Conservation (phyloP, 1,139 yeast species). For the Pichia sp. region DNA sequence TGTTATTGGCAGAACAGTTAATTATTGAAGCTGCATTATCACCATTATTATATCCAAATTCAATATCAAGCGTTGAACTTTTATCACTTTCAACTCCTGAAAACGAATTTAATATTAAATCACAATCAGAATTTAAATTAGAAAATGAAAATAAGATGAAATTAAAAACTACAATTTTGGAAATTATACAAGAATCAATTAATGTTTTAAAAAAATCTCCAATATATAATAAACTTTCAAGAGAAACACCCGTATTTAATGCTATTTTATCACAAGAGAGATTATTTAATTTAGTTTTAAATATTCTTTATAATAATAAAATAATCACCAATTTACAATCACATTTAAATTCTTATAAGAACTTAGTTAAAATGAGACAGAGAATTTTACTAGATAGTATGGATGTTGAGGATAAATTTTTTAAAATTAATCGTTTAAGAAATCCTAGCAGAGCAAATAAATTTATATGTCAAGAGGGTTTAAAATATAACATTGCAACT, state of each 20-base stretch:
- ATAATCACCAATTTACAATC: background rate
- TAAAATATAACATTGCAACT: slow-evolving; percentile 35
- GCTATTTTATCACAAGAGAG: slow-evolving; percentile 29
- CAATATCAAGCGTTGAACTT: too few relatives aligned
- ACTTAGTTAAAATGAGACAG: background rate
- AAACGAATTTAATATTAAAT: background rate
- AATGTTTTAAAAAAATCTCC: slow-evolving; percentile 28
- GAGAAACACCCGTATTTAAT: slow-evolving; percentile 31
- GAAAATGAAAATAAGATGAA: background rate
- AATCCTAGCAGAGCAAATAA: slow-evolving; percentile 53
- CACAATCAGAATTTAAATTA: background rate
- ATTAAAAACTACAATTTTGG: slow-evolving; percentile 29
- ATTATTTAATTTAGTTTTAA: slow-evolving; percentile 15
- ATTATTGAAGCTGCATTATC: slow-evolving; percentile 12
- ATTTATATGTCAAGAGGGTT: slow-evolving; percentile 51
- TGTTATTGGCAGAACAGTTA: slow-evolving; percentile 10
- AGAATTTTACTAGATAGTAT: background rate
- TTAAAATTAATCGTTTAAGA: background rate
- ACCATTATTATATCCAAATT: slow-evolving; percentile 1
- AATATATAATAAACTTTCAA: slow-evolving; percentile 7
- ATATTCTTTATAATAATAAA: slow-evolving; percentile 1
- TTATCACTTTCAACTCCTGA: background rate
- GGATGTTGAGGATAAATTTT: background rate
- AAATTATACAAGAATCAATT: slow-evolving; percentile 37
- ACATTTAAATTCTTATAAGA: background rate